Percentiles rank a stretch among this genome's conserved stretches.
These are phyloP conservation scores for Cercospora sojina DNA, from an alignment of 2,329 filamentous ascomycete genomes.

Conservation along the genomic window DNA sequence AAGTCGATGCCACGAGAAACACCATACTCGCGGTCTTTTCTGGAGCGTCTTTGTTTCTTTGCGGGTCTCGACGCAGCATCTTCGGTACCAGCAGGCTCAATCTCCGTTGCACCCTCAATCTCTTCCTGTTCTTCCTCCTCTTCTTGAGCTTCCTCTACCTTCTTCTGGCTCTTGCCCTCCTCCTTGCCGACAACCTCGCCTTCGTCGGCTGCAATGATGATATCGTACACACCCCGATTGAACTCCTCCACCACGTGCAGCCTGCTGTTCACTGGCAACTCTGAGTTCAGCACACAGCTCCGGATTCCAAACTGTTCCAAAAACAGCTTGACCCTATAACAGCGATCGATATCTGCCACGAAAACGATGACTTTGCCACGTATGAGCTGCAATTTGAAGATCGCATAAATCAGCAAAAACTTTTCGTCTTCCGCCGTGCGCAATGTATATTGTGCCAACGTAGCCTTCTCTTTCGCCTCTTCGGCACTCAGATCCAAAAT, in stretches of 20 bases:
- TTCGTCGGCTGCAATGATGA: conserved; percentile 94
- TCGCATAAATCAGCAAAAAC: conserved; percentile 86
- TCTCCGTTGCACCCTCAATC: conserved; percentile 14
- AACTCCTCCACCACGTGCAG: conserved; percentile 97
- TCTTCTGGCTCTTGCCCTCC: conserved; percentile 39
- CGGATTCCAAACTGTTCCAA: conserved; percentile 96
- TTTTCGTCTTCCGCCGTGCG: conserved; percentile 97
- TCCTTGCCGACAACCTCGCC: conserved; percentile 76
- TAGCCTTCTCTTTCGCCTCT: conserved; percentile 56
- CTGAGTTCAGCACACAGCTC: conserved; percentile 89
- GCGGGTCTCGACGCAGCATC: conserved; percentile 34
- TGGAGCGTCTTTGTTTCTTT: conserved; percentile 64
- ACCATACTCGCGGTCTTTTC: conserved; percentile 80
- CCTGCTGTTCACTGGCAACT: conserved; percentile 87
- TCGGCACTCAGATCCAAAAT: conserved; percentile 80
- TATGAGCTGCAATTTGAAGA: conserved; percentile 91
- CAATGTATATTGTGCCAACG: conserved; percentile 82
- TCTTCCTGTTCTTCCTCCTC: conserved; percentile 38
- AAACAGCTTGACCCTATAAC: conserved; percentile 90
- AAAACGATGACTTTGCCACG: conserved; percentile 88
- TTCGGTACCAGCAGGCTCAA: conserved; percentile 30
- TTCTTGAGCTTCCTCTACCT: conserved; percentile 31
- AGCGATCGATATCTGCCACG: conserved; percentile 82
- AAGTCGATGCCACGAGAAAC: conserved; percentile 97
- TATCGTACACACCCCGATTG: conserved; percentile 95